phyloP scores from a whole-genome alignment of 1,284 basidiomycete species.

The Cryptococcus sp. region DNA sequence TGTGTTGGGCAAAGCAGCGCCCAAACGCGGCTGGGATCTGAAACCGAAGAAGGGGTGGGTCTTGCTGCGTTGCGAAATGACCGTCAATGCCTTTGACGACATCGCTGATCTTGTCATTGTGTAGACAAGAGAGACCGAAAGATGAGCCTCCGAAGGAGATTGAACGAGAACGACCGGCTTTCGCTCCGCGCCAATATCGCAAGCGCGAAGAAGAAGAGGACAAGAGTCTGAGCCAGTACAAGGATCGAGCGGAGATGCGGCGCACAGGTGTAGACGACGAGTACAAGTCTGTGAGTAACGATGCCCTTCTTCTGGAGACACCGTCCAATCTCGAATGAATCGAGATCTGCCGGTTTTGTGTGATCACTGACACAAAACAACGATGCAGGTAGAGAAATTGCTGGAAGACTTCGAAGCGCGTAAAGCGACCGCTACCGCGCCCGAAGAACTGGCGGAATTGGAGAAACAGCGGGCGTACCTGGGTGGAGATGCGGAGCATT shows the following conservation, averaged over 20 bases:
- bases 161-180: slow-evolving; percentile 21
- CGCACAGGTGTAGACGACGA: slow-evolving; percentile 48
- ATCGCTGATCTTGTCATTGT: slow-evolving; percentile 1
- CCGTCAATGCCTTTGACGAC: background rate
- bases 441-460: slow-evolving; percentile 56
- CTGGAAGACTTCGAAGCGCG: slow-evolving; percentile 75
- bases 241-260: slow-evolving; percentile 50
- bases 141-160: slow-evolving; percentile 16
- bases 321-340: background rate
- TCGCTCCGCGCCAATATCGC: slow-evolving; percentile 38
- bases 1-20: slow-evolving; percentile 40
- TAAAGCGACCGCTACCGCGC: slow-evolving; percentile 46
- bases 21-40: slow-evolving; percentile 40
- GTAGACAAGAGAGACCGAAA: slow-evolving; percentile 18
- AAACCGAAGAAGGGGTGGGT: slow-evolving; percentile 37
- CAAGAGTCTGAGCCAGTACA: slow-evolving; percentile 34
- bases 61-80: background rate
- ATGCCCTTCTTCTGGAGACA: background rate
- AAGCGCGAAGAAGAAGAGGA: slow-evolving; percentile 28
- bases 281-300: slow-evolving; percentile 40
- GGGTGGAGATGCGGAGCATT: slow-evolving; percentile 83
- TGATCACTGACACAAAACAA: slow-evolving; percentile 6
- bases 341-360: background rate
- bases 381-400: slow-evolving; percentile 68
- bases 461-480: slow-evolving; percentile 77